phyloP scores from a whole-genome alignment of 2,329 filamentous ascomycete species.

The Fusarium incarnatum region DNA sequence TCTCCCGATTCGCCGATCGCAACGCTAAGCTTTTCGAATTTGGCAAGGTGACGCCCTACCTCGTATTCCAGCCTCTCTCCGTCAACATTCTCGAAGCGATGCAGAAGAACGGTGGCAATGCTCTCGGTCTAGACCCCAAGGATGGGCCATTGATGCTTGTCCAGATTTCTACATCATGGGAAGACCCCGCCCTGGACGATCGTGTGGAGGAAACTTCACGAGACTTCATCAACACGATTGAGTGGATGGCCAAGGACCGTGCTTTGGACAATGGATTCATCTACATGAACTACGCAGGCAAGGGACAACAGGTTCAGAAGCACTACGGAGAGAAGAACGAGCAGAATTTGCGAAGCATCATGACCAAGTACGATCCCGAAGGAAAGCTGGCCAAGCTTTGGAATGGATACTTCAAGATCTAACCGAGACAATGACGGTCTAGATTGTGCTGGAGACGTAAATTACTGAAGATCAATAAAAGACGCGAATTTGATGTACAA shows the following conservation, averaged over 20 bases:
- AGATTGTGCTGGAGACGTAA: neutral
- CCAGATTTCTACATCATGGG: constrained; percentile 16
- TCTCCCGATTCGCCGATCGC: constrained; percentile 42
- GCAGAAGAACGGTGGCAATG: constrained; percentile 24
- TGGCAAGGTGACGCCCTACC: constrained; percentile 25
- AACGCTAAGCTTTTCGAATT: neutral
- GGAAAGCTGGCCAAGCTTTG: constrained; percentile 53
- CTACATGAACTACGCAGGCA: constrained; percentile 61
- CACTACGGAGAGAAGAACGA: constrained; percentile 56
- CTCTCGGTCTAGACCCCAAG: constrained; percentile 1
- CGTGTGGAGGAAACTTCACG: constrained; percentile 33
- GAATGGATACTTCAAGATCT: constrained; percentile 54
- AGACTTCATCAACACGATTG: constrained; percentile 2
- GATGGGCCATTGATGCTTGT: constrained; percentile 12
- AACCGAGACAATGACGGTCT: neutral
- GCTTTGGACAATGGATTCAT: constrained; percentile 53
- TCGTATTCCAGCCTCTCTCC: constrained; percentile 55
- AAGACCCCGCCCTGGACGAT: neutral
- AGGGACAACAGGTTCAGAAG: constrained; percentile 54
- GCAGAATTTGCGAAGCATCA: constrained; percentile 47
- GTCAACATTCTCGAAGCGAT: constrained; percentile 13
- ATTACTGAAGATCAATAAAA: neutral
- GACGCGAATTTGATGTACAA: neutral
- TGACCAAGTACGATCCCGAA: constrained; percentile 54
- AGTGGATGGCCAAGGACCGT: constrained; percentile 45